Base-by-base conservation (phyloP, 371 early-diverging fungal genomes). In the Coemansia sp. region DNA sequence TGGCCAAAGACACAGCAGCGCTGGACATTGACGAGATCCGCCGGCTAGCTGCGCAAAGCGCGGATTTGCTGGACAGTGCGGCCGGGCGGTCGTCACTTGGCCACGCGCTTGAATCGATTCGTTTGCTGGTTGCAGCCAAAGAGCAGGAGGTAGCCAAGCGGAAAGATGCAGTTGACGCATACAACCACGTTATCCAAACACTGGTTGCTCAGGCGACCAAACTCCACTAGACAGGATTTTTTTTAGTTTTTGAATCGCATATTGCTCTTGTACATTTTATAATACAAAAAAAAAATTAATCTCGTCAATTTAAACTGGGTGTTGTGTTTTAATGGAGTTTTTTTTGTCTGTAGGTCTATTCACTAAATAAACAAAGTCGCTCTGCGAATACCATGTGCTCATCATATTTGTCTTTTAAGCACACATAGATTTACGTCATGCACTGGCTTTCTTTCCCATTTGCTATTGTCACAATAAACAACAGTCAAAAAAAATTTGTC, bases 181-280 rank as follows among this genome's bases (percentile, higher is more conserved):
- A 72, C 44, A 72, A 72, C 61, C 72, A 72, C 39, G 72, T 72
- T 33, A 67, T 72, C 32, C 72, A 72, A 47, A 63, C 64, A 9
- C 54, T 72, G 37, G 67, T 72, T 4, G 68, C 67, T 5, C 72
- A 72, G 39, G 72, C 72, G 29, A 50, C 67, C 2, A 60, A 61
- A 32, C 64, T 72, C 10, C 72, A 72, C 40, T 72, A 61, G 56
- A 8, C 5, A 18, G 16, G 16, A 9, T 9, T 1, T 46, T n/a
- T n/a, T n/a, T n/a, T n/a, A n/a, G n/a, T n/a, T n/a, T n/a, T n/a
- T n/a, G n/a, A 40, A 7, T 12, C 40, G 40, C 40, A 7, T 7
- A 7, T 2, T 40, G 11, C 50, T 12, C 11, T 10, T 48, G 14
- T 50, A 50, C 50, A 50, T 14, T 34, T 9, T n/a, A 24, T 18